Evolutionary conservation across 345 rosid species (phyloP), one percentile per base, ranked within the genome.

Genomic region (Pistacia vera): DNA sequence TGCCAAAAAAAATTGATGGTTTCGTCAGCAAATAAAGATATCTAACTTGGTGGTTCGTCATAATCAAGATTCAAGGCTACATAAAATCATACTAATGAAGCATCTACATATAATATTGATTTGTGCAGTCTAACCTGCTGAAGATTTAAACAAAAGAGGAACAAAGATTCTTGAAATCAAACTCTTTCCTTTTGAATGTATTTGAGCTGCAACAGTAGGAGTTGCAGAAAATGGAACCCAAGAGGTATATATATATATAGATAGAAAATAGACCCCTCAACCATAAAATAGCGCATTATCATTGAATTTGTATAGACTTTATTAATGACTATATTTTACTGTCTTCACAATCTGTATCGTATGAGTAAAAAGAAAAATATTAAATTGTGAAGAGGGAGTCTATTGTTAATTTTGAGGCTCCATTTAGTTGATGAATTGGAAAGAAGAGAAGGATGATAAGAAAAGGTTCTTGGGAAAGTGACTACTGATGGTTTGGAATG

Each of bases 191-290:
- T 73, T 75, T 79, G 73, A 46, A 55, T 83, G 68, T 33, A 63
- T 49, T 49, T 52, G 68, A 71, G 73, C 35, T 44, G 22, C 36
- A 78, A 36, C 57, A 76, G 52, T 61, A 63, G 71, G 77, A 63
- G 79, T 87, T 83, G 87, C 86, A 85, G 85, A 79, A 84, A 84
- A 84, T 68, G 85, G 84, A 84, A 85, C 38, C 11, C 5, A 3
- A 11, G 3, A 35, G 25, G n/a, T 66, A 66, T 22, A 66, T 11
- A 66, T 79, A 79, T 83, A 81, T 82, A 86, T 79, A 71, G 76
- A 69, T 75, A 80, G 63, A 70, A 80, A 83, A 85, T 79, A 74
- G 84, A 88, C 90, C 80, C 75, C 82, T 67, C 79, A 86, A 80
- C 85, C 66, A 77, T 78, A 73, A 80, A 63, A 76, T 79, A 79